Evolutionary conservation across 805 yeast species (phyloP), one percentile per base, ranked within the genome.

Genomic region (Ascoidea rubescens): DNA sequence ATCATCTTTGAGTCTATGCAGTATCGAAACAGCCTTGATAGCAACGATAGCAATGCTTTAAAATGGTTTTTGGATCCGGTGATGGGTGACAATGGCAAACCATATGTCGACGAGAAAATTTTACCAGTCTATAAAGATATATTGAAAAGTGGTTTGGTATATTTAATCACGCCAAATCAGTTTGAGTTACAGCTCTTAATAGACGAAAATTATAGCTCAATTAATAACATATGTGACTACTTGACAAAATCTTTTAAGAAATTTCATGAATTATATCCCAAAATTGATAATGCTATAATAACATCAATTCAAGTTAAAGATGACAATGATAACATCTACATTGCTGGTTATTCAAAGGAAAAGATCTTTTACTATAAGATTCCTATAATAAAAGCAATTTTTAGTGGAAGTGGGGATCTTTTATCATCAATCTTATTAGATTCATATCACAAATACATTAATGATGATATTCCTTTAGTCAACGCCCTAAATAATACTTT

Each of bases 31-130:
- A 21, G 28, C 3, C 28, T 21, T 21, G 28, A 3, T 21, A 21
- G 28, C 28, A 21, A 3, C 28, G 28, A 21, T 21, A 21, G 28
- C 28, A 21, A 21, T 21, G 28, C 28, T 21, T 21, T 76, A 0
- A 65, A 76, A 16, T 80, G 91, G 81, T 72, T 90, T 4, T 63
- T 91, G 50, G 98, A 91, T 64, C 98, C 98, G 1, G 93, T 91
- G 0, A 67, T 91, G 63, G 98, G 98, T 10, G 98, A 91, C 62
- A 83, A 87, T 59, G 96, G 96, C 0, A 74, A 71, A 53, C 65
- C 89, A 3, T 91, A 91, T 63, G 96, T 91, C 1, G 73, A 74
- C 53, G 74, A 73, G 51, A 73, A 68, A 10, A 72, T 82, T 31
- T 68, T 83, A 0, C 77, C 78, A 0, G 64, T 73, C 1, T 83